Evolutionary conservation across 495 filamentous ascomycete species (phyloP), one percentile per base, ranked within the genome.

Genomic region (Hyaloscypha hepaticicola): DNA sequence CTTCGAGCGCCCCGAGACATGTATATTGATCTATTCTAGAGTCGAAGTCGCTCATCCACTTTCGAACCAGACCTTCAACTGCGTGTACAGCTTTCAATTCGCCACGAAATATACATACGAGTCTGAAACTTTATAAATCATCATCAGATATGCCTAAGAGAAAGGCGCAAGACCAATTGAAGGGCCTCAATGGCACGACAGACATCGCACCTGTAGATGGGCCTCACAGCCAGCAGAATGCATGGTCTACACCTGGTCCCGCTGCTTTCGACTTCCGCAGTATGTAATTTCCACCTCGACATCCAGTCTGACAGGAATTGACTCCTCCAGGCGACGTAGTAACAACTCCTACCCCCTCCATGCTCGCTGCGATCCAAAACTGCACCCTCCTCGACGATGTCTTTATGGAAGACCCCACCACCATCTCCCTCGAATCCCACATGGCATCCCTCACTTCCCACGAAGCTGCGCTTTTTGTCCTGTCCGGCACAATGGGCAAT

Each of bases 401-500:
- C 66, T 94, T 94, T 74, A 68, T 79, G 49, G 90, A 94, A 75
- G 93, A 96, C 74, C 82, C 86, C 0, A 92, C 90, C 0, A 96
- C 93, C 27, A 85, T 79, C 48, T 79, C 83, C 58, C 85, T 97
- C 45, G 88, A 92, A 74, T 72, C 78, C 34, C 86, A 89, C 66
- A 79, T 95, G 24, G 89, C 91, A 28, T 73, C 79, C 29, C 80
- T 93, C 5, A 86, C 91, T 2, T 82, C 82, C 66, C 91, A 95
- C 72, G 85, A 90, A 62, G 86, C 85, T 31, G 87, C 83, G 0
- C 78, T 93, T 0, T 85, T 97, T 50, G 92, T 96, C 25, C 79
- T 95, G 55, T 93, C 89, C 0, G 94, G 94, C 4, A 97, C 94
- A 21, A 96, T 96, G 91, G 94, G 88, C 34, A 95, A 95, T 76